phyloP scores from a whole-genome alignment of 108 stramenopile genomes.

The Schizochytrium sp. region DNA sequence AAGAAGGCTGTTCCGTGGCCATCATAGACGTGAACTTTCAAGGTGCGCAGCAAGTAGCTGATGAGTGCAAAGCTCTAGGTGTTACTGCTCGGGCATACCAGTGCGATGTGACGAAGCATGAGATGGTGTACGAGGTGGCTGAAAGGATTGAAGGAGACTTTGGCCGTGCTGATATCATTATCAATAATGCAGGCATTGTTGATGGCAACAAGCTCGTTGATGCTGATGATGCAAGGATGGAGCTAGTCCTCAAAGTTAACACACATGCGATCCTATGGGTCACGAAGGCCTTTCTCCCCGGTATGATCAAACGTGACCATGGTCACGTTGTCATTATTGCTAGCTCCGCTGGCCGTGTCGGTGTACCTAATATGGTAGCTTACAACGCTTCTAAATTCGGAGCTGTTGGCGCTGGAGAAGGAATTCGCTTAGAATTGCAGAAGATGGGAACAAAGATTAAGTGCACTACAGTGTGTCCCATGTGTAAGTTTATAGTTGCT shows the following conservation, averaged over 20 bases:
- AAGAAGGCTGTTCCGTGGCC: constrained; percentile 20
- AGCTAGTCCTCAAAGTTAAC: constrained; percentile 68
- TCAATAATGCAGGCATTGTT: constrained; percentile 73
- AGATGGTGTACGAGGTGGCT: constrained; percentile 63
- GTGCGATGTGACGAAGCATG: constrained; percentile 63
- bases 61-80: constrained; percentile 21
- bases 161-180: constrained; percentile 59
- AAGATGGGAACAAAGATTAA: constrained; percentile 59
- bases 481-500: constrained; percentile 33
- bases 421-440: constrained; percentile 63
- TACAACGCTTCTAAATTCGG: constrained; percentile 69
- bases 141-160: constrained; percentile 29
- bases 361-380: constrained; percentile 65
- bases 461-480: constrained; percentile 67
- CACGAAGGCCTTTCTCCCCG: constrained; percentile 70
- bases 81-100: constrained; percentile 47
- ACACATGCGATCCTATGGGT: constrained; percentile 66
- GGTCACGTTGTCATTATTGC: constrained; percentile 70
- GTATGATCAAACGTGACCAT: constrained; percentile 65
- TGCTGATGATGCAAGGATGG: constrained; percentile 37
- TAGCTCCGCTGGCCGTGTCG: constrained; percentile 64
- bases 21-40: constrained; percentile 40
- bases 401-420: constrained; percentile 67
- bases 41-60: constrained; percentile 46
- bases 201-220: constrained; percentile 69